phyloP scores from a whole-genome alignment of 768 basidiomycete genomes.

The Podaxis pistillaris region DNA sequence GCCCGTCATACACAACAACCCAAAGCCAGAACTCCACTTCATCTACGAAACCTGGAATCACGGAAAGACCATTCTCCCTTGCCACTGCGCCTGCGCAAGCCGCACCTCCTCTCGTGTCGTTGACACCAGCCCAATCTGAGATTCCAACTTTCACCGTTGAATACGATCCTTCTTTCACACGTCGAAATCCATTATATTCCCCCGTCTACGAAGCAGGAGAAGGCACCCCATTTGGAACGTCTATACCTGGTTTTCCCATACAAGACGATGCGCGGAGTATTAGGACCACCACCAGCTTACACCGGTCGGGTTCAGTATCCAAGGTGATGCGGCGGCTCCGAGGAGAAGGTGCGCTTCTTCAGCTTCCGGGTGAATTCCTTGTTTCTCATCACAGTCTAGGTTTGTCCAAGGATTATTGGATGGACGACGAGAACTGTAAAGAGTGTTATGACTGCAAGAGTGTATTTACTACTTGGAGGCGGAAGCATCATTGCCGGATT shows the following conservation, averaged over 20 bases:
- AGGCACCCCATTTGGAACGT: constrained; percentile 59
- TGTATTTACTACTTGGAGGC: constrained; percentile 88
- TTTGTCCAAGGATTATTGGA: constrained; percentile 96
- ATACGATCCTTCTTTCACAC: constrained; percentile 57
- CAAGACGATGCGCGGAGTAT: constrained; percentile 89
- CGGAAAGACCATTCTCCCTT: constrained; percentile 62
- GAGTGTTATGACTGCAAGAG: constrained; percentile 97
- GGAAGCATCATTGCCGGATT: constrained; percentile 97
- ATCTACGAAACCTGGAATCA: constrained; percentile 42
- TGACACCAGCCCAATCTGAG: constrained; percentile 84
- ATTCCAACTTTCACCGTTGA: constrained; percentile 68
- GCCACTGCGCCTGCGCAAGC: constrained; percentile 50
- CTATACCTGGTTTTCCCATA: constrained; percentile 91
- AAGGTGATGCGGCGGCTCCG: constrained; percentile 88
- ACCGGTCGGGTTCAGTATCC: constrained; percentile 80
- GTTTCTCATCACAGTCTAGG: constrained; percentile 41
- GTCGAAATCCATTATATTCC: constrained; percentile 46
- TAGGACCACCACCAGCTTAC: constrained; percentile 67
- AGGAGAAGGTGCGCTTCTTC: constrained; percentile 67
- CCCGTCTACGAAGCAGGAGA: constrained; percentile 57
- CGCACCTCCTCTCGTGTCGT: constrained; percentile 81
- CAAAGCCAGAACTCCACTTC: constrained; percentile 48
- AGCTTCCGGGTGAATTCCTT: background rate
- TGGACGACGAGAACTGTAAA: constrained; percentile 95
- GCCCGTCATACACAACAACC: constrained; percentile 50